These are phyloP conservation scores for Penicillium psychrosexuale DNA, from an alignment of 2,329 filamentous ascomycete species.

Conservation along the genomic window DNA sequence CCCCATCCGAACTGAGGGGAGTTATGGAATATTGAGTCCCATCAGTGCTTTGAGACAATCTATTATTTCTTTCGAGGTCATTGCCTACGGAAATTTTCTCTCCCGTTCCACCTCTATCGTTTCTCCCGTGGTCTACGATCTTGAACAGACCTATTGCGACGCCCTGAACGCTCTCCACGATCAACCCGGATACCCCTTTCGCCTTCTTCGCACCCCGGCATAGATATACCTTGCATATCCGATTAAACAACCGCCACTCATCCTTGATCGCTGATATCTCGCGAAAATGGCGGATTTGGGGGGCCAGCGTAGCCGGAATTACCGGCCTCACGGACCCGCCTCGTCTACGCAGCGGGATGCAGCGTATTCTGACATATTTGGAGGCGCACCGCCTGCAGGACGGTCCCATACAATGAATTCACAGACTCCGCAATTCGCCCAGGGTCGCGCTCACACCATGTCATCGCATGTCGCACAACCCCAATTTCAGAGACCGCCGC, in stretches of 20 bases:
- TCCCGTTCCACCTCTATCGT: slow-evolving; percentile 18
- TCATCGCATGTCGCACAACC: slow-evolving; percentile 52
- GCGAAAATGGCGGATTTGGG: slow-evolving; percentile 61
- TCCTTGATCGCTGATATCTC: slow-evolving; percentile 4
- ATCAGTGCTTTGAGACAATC: slow-evolving; percentile 17
- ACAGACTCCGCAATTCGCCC: slow-evolving; percentile 60
- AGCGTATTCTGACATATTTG: slow-evolving; percentile 95
- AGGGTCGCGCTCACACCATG: slow-evolving; percentile 78
- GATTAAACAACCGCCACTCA: neutral
- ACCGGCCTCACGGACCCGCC: slow-evolving; percentile 55
- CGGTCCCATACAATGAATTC: slow-evolving; percentile 95
- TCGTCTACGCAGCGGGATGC: slow-evolving; percentile 75
- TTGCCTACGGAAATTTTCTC: slow-evolving; percentile 14
- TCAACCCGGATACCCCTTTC: slow-evolving; percentile 26
- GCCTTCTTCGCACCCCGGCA: slow-evolving; percentile 5
- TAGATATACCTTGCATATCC: slow-evolving; percentile 7
- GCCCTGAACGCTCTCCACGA: slow-evolving; percentile 35
- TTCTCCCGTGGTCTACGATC: slow-evolving; percentile 31
- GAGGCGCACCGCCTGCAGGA: slow-evolving; percentile 76
- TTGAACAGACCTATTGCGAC: slow-evolving; percentile 33
- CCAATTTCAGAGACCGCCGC: slow-evolving; percentile 43
- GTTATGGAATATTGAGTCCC: slow-evolving; percentile 30
- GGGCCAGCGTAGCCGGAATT: slow-evolving; percentile 59
- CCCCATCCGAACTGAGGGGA: slow-evolving; percentile 23
- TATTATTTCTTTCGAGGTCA: slow-evolving; percentile 15